phyloP scores from a whole-genome alignment of 306 rosid species.

The Carpinus viminea region DNA sequence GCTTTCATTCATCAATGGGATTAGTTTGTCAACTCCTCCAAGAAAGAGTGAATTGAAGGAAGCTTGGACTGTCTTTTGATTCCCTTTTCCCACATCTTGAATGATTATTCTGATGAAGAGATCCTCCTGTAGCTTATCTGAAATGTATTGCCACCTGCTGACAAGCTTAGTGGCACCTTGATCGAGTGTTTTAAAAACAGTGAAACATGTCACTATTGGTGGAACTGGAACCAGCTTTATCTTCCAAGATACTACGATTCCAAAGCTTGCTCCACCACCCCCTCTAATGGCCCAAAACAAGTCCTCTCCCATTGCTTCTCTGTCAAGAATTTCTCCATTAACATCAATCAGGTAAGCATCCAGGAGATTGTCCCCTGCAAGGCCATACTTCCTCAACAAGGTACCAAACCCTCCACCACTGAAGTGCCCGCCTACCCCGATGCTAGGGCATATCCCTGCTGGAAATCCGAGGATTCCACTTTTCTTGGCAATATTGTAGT shows the following conservation, averaged over 20 bases:
- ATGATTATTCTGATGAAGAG: slow-evolving; percentile 54
- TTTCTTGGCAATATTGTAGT: slow-evolving; percentile 45
- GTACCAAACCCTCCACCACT: slow-evolving; percentile 58
- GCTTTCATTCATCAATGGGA: slow-evolving; percentile 42
- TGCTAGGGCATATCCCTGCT: slow-evolving; percentile 55
- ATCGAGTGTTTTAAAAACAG: slow-evolving; percentile 16
- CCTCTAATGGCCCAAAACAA: slow-evolving; percentile 68
- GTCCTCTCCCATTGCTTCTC: slow-evolving; percentile 50
- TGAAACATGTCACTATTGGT: slow-evolving; percentile 34
- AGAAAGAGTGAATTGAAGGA: slow-evolving; percentile 41
- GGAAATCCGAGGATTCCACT: slow-evolving; percentile 57
- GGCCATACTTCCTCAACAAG: slow-evolving; percentile 47
- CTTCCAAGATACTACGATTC: slow-evolving; percentile 49
- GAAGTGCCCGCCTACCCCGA: slow-evolving; percentile 60
- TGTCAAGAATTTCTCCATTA: slow-evolving; percentile 37
- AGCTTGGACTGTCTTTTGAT: slow-evolving; percentile 20
- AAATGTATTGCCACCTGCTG: slow-evolving; percentile 41
- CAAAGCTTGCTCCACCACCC: slow-evolving; percentile 66
- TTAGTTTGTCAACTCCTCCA: slow-evolving; percentile 40
- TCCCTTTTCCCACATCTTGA: slow-evolving; percentile 31
- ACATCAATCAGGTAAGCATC: slow-evolving; percentile 49
- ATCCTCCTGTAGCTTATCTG: slow-evolving; percentile 42
- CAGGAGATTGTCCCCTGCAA: slow-evolving; percentile 45
- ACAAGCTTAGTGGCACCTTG: slow-evolving; percentile 34
- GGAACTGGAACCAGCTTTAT: slow-evolving; percentile 46